Percentiles rank a stretch among this genome's conserved stretches.
Evolutionary conservation across 2,329 filamentous ascomycete genomes (phyloP).

Genomic region (Fragosphaeria purpurea): DNA sequence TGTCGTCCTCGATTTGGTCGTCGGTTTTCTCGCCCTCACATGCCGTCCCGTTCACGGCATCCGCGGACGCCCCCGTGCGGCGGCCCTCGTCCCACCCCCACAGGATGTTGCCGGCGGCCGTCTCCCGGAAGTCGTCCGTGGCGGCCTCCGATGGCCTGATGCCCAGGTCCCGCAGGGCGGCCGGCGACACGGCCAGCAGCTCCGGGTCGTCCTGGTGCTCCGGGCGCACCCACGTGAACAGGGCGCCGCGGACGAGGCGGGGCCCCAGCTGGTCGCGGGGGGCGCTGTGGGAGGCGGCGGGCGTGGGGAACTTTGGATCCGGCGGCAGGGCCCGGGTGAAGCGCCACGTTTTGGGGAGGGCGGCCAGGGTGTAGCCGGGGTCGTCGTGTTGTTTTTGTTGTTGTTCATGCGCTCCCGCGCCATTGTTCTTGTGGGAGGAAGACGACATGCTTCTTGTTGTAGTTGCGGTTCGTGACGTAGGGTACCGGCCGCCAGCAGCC

Average conservation of each 20-base stretch:
- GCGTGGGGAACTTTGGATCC: conserved; percentile 70
- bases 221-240: conserved; percentile 87
- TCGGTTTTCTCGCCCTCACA: neutral
- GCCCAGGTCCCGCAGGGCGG: conserved; percentile 72
- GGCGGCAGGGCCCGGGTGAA: conserved; percentile 61
- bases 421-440: neutral
- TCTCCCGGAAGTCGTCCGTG: conserved; percentile 63
- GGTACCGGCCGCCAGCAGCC: too few species aligned
- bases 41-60: neutral
- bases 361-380: conserved; percentile 33
- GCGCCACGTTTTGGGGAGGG: conserved; percentile 55
- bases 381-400: too few species aligned
- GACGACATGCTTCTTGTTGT: neutral
- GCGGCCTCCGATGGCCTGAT: conserved; percentile 58
- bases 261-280: conserved; percentile 68
- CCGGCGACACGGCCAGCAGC: conserved; percentile 68
- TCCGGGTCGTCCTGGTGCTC: conserved; percentile 63
- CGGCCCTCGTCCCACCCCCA: conserved; percentile 62
- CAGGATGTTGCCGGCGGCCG: conserved; percentile 74
- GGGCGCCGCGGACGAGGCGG: conserved; percentile 70
- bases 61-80: conserved; percentile 7
- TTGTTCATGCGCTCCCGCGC: too few species aligned
- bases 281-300: conserved; percentile 69
- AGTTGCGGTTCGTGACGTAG: too few species aligned
- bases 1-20: neutral